phyloP scores from a whole-genome alignment of 2,329 filamentous ascomycete species.

The Neurospora sp. region DNA sequence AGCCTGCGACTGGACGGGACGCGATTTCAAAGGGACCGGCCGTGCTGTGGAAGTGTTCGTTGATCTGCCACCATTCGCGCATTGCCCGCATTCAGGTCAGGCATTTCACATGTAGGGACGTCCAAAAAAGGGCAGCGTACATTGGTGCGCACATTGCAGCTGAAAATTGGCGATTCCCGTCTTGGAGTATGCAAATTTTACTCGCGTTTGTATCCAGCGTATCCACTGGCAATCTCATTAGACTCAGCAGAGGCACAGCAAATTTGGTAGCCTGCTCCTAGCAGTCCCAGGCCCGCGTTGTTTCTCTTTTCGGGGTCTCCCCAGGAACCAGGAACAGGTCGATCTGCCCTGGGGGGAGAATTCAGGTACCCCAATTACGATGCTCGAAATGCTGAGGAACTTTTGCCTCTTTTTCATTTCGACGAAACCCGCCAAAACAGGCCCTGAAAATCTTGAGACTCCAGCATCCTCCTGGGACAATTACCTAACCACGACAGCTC shows the following conservation, averaged over 20 bases:
- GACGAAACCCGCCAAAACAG: background rate
- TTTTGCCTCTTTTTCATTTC: background rate
- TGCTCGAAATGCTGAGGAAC: background rate
- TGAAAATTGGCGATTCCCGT: background rate
- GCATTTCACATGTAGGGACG: background rate
- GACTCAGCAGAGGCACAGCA: background rate
- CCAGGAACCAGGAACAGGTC: background rate
- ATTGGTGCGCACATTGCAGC: background rate
- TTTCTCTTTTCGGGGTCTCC: background rate
- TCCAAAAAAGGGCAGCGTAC: background rate
- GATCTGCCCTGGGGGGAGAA: background rate
- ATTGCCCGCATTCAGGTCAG: background rate
- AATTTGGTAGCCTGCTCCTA: background rate
- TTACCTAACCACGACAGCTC: background rate
- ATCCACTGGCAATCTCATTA: background rate
- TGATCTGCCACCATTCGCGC: background rate
- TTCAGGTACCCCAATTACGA: background rate
- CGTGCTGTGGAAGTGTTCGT: background rate
- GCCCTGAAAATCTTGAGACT: background rate
- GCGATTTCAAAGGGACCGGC: background rate
- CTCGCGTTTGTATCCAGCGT: background rate
- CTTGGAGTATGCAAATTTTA: background rate
- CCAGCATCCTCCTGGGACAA: background rate
- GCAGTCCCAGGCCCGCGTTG: background rate
- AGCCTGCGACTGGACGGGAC: background rate